phyloP scores from a whole-genome alignment of 2,329 filamentous ascomycete species.

The Fusarium vanettenii region DNA sequence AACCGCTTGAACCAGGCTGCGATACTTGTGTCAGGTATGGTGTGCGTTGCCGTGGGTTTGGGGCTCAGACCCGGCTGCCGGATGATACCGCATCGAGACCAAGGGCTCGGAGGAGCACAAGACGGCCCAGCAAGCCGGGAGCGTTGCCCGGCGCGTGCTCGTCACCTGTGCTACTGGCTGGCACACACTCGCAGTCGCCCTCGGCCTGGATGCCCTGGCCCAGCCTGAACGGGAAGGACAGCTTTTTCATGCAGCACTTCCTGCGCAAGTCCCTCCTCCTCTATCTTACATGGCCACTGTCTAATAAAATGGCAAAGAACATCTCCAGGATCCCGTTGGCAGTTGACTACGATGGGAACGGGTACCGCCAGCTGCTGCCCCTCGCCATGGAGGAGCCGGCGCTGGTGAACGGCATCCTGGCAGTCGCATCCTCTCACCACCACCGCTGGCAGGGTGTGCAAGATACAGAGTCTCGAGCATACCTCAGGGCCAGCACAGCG shows the following conservation, averaged over 20 bases:
- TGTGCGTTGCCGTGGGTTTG: background rate
- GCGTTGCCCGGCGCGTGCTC: too few species aligned
- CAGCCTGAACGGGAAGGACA: constrained; percentile 10
- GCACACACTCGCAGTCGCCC: background rate
- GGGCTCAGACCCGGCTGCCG: background rate
- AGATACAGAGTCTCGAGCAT: constrained; percentile 5
- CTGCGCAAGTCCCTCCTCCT: background rate
- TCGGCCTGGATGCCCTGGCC: background rate
- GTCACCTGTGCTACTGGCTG: background rate
- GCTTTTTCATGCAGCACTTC: constrained; percentile 22
- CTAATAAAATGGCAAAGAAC: too few species aligned
- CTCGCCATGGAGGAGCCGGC: constrained; percentile 4
- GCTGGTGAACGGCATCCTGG: background rate
- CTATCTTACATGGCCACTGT: too few species aligned
- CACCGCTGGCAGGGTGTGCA: constrained; percentile 13
- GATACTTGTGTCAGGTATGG: background rate
- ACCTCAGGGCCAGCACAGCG: constrained; percentile 3
- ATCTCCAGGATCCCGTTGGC: constrained; percentile 7
- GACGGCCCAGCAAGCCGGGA: too few species aligned
- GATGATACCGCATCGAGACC: background rate
- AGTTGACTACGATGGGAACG: constrained; percentile 9
- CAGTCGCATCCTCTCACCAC: constrained; percentile 12
- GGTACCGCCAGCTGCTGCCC: background rate
- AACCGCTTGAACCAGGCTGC: too few species aligned
- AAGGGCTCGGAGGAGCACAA: too few species aligned